A percentile compares a stretch with the other conserved stretches of the same genome.
Conservation (phyloP, 2,329 filamentous ascomycete species). For the Ophiostoma himal-ulmi region DNA sequence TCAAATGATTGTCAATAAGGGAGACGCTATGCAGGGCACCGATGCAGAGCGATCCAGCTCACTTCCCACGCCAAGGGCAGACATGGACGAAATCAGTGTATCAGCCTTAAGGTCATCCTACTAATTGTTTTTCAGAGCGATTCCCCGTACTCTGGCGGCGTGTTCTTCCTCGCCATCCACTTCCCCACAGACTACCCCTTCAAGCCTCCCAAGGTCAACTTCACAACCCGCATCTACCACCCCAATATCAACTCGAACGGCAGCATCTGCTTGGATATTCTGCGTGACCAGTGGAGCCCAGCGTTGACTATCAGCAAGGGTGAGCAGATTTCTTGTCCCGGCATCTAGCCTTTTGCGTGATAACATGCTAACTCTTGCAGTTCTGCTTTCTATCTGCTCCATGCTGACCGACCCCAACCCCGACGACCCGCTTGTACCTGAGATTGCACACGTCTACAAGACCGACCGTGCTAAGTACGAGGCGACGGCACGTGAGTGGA, state of each 20-base stretch:
- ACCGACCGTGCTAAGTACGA: slow-evolving; percentile 94
- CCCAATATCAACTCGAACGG: slow-evolving; percentile 99
- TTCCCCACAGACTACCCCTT: slow-evolving; percentile 99
- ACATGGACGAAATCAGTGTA: not conserved
- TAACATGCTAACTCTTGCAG: slow-evolving; percentile 41
- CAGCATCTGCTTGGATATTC: slow-evolving; percentile 97
- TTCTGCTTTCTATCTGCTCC: slow-evolving; percentile 96
- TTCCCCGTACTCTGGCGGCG: slow-evolving; percentile 94
- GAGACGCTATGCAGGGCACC: not conserved
- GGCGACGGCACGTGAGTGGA: slow-evolving; percentile 96
- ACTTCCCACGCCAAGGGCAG: not conserved
- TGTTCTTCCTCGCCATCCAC: slow-evolving; percentile 98
- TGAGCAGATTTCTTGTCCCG: slow-evolving; percentile 38
- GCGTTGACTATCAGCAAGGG: slow-evolving; percentile 98
- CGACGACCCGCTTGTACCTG: slow-evolving; percentile 94
- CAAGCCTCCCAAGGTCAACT: slow-evolving; percentile 99
- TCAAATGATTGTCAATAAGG: not conserved
- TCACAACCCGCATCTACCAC: slow-evolving; percentile 99
- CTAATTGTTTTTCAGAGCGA: slow-evolving; percentile 56
- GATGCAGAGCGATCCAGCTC: not conserved
- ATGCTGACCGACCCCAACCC: slow-evolving; percentile 99
- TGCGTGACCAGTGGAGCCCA: slow-evolving; percentile 98
- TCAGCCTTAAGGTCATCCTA: not conserved
- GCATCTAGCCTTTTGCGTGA: not conserved
- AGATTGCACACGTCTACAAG: slow-evolving; percentile 99